Conservation (phyloP, 2,329 filamentous ascomycete species). For the Lasiodiplodia hormozganensis region DNA sequence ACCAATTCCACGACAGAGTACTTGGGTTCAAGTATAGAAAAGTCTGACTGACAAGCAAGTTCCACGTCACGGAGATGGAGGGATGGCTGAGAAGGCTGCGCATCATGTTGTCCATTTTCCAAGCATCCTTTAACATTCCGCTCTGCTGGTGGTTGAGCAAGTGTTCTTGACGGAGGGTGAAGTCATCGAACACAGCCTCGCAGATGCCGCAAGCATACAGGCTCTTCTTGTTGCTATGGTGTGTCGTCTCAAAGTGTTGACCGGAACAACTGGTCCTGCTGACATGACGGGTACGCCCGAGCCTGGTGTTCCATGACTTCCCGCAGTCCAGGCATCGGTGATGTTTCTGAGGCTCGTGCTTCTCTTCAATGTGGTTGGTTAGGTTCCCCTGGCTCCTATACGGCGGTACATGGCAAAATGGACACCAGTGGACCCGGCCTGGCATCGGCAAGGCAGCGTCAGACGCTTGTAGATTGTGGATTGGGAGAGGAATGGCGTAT, state of each 20-base stretch:
- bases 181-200: background rate
- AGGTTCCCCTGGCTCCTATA: background rate
- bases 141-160: background rate
- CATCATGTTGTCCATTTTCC: background rate
- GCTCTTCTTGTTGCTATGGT: background rate
- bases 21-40: rapidly evolving
- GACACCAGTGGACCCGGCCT: background rate
- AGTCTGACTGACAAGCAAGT: background rate
- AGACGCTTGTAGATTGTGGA: rapidly evolving
- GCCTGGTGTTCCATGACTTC: background rate
- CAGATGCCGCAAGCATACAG: background rate
- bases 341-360: background rate
- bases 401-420: background rate
- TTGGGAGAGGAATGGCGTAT: no score
- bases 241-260: background rate
- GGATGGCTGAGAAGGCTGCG: background rate
- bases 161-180: background rate
- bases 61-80: background rate
- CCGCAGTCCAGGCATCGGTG: background rate
- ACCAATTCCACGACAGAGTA: background rate
- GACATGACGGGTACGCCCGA: background rate
- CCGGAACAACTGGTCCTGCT: background rate
- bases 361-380: background rate
- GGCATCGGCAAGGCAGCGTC: background rate
- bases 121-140: background rate